A percentile compares a stretch with the other conserved stretches of the same genome.
Evolutionary conservation across 1,284 basidiomycete genomes (phyloP).

Genomic region (Vanrija sp.): DNA sequence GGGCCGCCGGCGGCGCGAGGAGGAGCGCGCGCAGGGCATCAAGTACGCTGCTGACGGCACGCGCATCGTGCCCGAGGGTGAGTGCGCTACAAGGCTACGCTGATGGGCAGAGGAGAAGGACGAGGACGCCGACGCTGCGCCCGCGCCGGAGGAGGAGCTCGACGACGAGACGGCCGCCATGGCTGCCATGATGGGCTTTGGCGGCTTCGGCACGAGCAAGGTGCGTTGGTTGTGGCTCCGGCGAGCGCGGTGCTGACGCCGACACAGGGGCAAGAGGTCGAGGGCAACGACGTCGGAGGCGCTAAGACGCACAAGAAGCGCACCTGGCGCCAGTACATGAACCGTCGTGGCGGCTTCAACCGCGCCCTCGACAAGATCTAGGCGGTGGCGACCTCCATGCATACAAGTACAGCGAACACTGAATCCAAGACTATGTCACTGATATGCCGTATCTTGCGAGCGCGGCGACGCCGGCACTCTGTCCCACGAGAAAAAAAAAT

Average conservation of each 20-base stretch:
- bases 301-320: slow-evolving; percentile 78
- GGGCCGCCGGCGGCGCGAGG: slow-evolving; percentile 43
- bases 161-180: slow-evolving; percentile 64
- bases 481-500: neutral
- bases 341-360: slow-evolving; percentile 87
- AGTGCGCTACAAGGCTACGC: slow-evolving; percentile 8
- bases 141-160: slow-evolving; percentile 65
- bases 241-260: slow-evolving; percentile 1
- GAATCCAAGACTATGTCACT: too few relatives aligned
- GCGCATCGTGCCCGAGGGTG: slow-evolving; percentile 21
- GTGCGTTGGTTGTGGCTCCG: slow-evolving; percentile 50
- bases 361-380: slow-evolving; percentile 74
- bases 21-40: slow-evolving; percentile 40
- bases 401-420: neutral
- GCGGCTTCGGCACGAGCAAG: slow-evolving; percentile 85
- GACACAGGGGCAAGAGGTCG: slow-evolving; percentile 66
- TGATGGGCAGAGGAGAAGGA: slow-evolving; percentile 25
- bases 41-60: slow-evolving; percentile 29
- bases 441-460: too few relatives aligned
- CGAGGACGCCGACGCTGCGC: slow-evolving; percentile 42
- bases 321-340: slow-evolving; percentile 78
- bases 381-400: neutral
- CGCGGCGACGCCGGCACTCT: too few relatives aligned
- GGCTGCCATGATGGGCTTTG: slow-evolving; percentile 86
- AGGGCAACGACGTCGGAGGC: slow-evolving; percentile 54